Base-by-base conservation (phyloP, 164 flowering plant genomes). In the Dillenia suffruticosa region DNA sequence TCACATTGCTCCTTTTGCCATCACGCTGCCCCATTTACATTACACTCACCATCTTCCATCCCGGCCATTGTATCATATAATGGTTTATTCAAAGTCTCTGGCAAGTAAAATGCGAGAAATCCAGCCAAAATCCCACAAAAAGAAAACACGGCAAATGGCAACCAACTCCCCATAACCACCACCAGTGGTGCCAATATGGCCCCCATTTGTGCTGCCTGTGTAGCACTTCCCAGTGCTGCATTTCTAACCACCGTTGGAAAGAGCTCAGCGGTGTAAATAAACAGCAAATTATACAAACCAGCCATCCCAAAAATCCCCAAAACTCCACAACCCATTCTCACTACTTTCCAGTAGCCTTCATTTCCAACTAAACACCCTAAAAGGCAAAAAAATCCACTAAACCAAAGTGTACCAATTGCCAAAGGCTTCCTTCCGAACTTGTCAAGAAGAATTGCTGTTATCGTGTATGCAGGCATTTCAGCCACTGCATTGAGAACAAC, bases 231-330 rank as follows among this genome's bases (percentile, higher is more conserved):
- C 2, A 94, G 70, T 0, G 98, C 97, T 0, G 93, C 97, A 51
- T 86, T 94, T 69, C 98, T 83, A 9, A 94, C 97, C 68, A 84
- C 93, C 0, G 97, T 94, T 3, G 98, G 98, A 59, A 94, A 94
- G 57, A 94, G 69, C 85, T 94, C 98, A 15, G 84, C 60, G 9
- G 87, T 81, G 65, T 89, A 94, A 17, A 89, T 82, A 40, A 87
- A 89, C 66, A 89, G 62, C 79, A 94, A 69, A 55, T 94, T 94
- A 40, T 89, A 89, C 46, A 92, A 87, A 17, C 92, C 98, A 0
- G 91, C 95, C 91, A 86, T 78, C 55, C 97, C 98, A 51, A 94
- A 90, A 45, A 90, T 90, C 46, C 96, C 96, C 66, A 88, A 24
- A 40, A 90, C 50, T 14, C 96, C 92, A 63, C 89, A 93, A 1